A percentile compares a stretch with the other conserved stretches of the same genome.
These are phyloP conservation scores for Solanum etuberosum DNA, from an alignment of 257 asterid genomes.

Conservation along the genomic window DNA sequence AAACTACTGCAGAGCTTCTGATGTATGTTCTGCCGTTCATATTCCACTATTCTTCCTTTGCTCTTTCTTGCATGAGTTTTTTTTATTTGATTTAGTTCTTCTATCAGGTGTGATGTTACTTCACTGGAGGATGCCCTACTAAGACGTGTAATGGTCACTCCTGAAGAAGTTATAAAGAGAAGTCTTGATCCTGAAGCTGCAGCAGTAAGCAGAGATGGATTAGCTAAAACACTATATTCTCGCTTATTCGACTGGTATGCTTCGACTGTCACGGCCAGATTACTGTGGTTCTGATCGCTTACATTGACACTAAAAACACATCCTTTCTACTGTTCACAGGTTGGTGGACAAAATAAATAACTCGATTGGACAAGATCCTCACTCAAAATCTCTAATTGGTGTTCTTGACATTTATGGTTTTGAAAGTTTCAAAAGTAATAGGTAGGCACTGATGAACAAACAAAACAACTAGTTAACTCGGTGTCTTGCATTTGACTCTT, in stretches of 20 bases:
- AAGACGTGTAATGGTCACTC: constrained; percentile 97
- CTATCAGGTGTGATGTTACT: constrained; percentile 60
- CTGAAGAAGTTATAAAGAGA: constrained; percentile 97
- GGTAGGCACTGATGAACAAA: constrained; percentile 34
- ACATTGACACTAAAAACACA: background rate
- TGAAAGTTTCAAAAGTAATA: constrained; percentile 85
- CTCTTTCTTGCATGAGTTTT: background rate
- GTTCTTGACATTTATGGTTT: constrained; percentile 98
- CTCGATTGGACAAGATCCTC: constrained; percentile 91
- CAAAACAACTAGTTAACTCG: background rate
- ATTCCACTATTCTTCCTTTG: background rate
- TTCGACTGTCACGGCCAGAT: constrained; percentile 3
- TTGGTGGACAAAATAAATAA: constrained; percentile 85
- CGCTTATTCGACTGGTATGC: constrained; percentile 88
- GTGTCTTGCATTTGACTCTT: background rate
- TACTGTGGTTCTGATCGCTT: background rate
- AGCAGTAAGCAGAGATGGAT: constrained; percentile 76
- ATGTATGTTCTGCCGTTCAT: constrained; percentile 38
- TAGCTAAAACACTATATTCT: constrained; percentile 83
- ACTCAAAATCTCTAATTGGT: constrained; percentile 73
- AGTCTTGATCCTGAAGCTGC: constrained; percentile 96
- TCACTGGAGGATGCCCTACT: constrained; percentile 79
- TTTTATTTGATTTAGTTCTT: constrained; percentile 4
- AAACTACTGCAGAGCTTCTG: constrained; percentile 83
- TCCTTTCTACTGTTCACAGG: constrained; percentile 34